Conservation (phyloP, 805 yeast species). For the Candida sithepensis region DNA sequence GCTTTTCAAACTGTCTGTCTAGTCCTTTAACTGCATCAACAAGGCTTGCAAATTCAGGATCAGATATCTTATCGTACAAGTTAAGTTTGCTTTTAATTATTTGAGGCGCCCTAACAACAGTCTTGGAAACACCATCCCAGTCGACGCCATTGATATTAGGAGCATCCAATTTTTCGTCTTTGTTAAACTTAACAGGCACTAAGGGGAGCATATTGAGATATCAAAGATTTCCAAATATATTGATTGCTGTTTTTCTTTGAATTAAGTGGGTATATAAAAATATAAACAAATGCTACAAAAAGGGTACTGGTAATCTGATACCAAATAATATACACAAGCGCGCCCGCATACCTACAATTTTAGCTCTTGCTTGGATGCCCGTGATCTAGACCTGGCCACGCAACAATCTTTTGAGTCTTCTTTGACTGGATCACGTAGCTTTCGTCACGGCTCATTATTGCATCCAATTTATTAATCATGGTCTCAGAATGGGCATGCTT, state of each 20-base stretch:
- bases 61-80: conserved; percentile 31
- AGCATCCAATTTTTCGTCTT: conserved; percentile 11
- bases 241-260: neutral
- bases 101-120: conserved; percentile 32
- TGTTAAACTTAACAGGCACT: neutral
- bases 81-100: conserved; percentile 29
- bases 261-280: neutral
- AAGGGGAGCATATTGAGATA: neutral
- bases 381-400: conserved; percentile 71
- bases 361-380: conserved; percentile 47
- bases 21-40: conserved; percentile 15
- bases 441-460: conserved; percentile 18
- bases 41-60: conserved; percentile 34
- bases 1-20: conserved; percentile 13
- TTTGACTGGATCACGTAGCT: conserved; percentile 13
- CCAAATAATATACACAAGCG: neutral
- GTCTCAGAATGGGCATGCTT: conserved; percentile 3
- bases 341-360: too few species aligned
- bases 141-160: conserved; percentile 21
- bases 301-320: neutral
- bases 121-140: conserved; percentile 26
- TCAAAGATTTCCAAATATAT: too few species aligned
- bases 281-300: neutral
- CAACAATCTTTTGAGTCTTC: conserved; percentile 32
- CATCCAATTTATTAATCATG: conserved; percentile 13